These are phyloP conservation scores for Babesia gibsoni DNA, from an alignment of 169 alveolate species.

Conservation along the genomic window DNA sequence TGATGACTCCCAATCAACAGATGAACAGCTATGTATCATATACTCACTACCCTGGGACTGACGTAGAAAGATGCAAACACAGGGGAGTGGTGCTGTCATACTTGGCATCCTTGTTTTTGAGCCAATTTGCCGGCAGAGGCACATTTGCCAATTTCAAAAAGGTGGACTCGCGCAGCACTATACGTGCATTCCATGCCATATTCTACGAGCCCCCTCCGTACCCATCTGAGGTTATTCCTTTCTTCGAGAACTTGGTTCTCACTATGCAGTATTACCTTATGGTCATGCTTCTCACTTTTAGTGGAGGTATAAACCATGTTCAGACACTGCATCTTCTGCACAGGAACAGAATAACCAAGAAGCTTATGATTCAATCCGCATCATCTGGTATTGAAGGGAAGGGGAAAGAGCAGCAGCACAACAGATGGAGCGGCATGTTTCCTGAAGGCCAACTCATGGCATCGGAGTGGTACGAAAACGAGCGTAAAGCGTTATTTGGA, in stretches of 20 bases:
- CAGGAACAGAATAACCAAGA: conserved; percentile 34
- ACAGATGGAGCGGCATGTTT: neutral
- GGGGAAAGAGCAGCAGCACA: neutral
- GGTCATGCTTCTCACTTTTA: conserved; percentile 30
- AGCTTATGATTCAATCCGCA: conserved; percentile 39
- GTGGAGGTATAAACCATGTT: conserved; percentile 47
- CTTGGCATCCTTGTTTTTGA: conserved; percentile 39
- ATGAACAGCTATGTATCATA: conserved; percentile 32
- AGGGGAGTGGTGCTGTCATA: conserved; percentile 45
- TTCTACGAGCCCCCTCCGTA: conserved; percentile 59
- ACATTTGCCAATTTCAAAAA: conserved; percentile 6
- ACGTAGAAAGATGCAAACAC: conserved; percentile 47
- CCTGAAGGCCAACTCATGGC: neutral
- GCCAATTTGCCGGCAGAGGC: conserved; percentile 10
- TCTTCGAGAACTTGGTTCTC: conserved; percentile 29
- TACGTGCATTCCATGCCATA: conserved; percentile 39
- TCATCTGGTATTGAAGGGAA: neutral
- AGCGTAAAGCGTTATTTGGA: conserved; percentile 55
- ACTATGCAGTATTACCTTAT: conserved; percentile 37
- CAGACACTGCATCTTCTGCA: conserved; percentile 58
- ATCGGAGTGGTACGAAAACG: conserved; percentile 56
- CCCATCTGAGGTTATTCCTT: conserved; percentile 35
- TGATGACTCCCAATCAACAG: conserved; percentile 47
- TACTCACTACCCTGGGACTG: conserved; percentile 33
- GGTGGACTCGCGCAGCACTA: conserved; percentile 11